Base-by-base conservation (phyloP, 2,329 filamentous ascomycete genomes). In the Xylariaceae sp. region DNA sequence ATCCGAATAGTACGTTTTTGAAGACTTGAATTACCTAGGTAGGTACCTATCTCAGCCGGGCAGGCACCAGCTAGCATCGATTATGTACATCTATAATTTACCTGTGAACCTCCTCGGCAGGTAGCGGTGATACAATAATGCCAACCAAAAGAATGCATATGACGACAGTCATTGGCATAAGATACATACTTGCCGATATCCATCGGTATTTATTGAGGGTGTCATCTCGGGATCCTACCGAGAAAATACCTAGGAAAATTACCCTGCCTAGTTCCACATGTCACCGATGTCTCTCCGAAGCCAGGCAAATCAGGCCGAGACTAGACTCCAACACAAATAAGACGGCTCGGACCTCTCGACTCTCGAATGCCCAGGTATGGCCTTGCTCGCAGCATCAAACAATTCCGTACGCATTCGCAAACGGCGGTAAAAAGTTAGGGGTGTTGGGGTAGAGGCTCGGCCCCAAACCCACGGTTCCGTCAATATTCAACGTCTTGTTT, bases 371-470 rank as follows among this genome's bases (percentile, higher is more conserved):
- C n/a, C 9, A 50, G 6, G 35, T 32, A 47, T 46, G 46, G 42
- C 30, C 47, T 43, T 55, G 50, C 51, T 53, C 57, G 47, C 39
- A 50, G 34, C 52, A 26, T 51, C 44, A 45, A 57, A 50, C 37
- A 41, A 34, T 27, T 11, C 34, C 31, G 26, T 11, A 37, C 29
- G 49, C 39, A 42, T 51, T 34, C 46, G 37, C 30, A n/a, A 48
- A 35, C 43, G 5, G 29, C 42, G 27, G 9, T 45, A 39, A n/a
- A 32, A 7, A 47, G 27, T 11, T 6, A 42, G 39, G 19, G 11
- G 45, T 11, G 34, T 31, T 11, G 31, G 46, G 42, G n/a, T 47
- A 45, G 27, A 4, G 11, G 46, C 29, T 49, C 45, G 42, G 39
- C 37, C 35, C 48, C 32, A 50, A 46, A 54, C 47, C n/a, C 35